phyloP scores from a whole-genome alignment of 2,329 filamentous ascomycete genomes.

The Myriosclerotinia duriaeana region DNA sequence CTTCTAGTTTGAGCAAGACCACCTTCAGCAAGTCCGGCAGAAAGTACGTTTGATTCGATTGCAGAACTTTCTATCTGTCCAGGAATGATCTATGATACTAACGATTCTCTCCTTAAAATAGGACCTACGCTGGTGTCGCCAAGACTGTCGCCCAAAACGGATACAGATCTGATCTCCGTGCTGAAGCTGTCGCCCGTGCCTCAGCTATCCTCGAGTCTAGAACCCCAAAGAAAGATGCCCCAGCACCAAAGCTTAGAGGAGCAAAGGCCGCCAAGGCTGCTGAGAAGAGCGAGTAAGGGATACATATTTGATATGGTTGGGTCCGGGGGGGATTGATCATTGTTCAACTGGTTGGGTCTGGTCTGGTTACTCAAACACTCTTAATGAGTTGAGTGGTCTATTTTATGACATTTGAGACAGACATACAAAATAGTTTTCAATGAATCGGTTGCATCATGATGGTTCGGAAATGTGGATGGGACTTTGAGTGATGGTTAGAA shows the following conservation, averaged over 20 bases:
- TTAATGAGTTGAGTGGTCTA: constrained; percentile 19
- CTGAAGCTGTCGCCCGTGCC: constrained; percentile 79
- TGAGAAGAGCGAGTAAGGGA: constrained; percentile 46
- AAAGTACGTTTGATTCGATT: constrained; percentile 61
- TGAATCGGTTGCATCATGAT: constrained; percentile 17
- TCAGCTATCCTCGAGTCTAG: constrained; percentile 81
- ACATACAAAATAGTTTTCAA: constrained; percentile 16
- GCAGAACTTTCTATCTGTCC: neutral
- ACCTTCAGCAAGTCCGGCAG: constrained; percentile 73
- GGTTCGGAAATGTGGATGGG: neutral
- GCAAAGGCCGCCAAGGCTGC: constrained; percentile 74
- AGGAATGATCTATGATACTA: neutral
- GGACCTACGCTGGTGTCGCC: constrained; percentile 87
- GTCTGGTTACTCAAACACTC: constrained; percentile 17
- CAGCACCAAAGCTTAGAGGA: constrained; percentile 74
- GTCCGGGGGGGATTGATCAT: constrained; percentile 25
- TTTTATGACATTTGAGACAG: constrained; percentile 15
- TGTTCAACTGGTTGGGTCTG: constrained; percentile 29
- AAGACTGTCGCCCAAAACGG: constrained; percentile 76
- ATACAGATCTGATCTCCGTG: constrained; percentile 80
- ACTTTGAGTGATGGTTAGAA: constrained; percentile 1
- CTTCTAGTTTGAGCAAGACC: constrained; percentile 61
- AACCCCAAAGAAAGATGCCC: constrained; percentile 72
- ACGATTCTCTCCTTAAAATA: constrained; percentile 41
- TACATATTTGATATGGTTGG: constrained; percentile 31